Evolutionary conservation across 2,329 filamentous ascomycete species (phyloP), one percentile per base, ranked within the genome.

Genomic region (Teratosphaeriaceae sp.): DNA sequence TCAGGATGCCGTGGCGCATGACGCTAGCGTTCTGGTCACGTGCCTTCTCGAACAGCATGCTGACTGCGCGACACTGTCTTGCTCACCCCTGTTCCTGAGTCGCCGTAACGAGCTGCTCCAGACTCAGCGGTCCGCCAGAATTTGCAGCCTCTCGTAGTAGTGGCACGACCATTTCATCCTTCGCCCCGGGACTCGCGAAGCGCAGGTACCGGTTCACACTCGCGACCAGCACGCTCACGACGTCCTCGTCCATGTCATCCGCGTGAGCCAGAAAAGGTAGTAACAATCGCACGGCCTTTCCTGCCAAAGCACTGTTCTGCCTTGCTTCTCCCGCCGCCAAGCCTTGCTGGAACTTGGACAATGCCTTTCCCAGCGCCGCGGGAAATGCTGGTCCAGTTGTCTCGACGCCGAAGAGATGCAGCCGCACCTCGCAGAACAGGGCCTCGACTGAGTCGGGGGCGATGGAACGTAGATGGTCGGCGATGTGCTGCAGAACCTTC

Each of bases 401-500:
- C 20, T 75, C 73, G 13, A 89, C 64, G 16, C 81, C 82, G 38
- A 85, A 69, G 2, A 94, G 70, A 3, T 85, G 80, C 54, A 83
- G 75, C 56, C 77, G 80, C 52, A 90, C 78, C 56, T 80, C 76
- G 66, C 85, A 90, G 42, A 78, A 73, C 5, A 82, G 71, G 49
- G 79, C 73, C 34, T 73, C 69, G 8, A 50, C 40, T 2, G 85
- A 78, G 50, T 76, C 79, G 24, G 71, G 63, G 49, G 77, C 66
- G 31, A 72, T 68, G 3, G 26, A 37, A 2, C 53, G 53, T 68
- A 95, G 76, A 30, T 70, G 69, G 36, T 78, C 73, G 31, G 92
- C 65, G 37, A 94, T 82, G 62, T 94, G 85, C 49, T 83, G 75
- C 29, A 89, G 67, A 30, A 96, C 78, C 56, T 69, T 81, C 9